Percentiles rank a stretch among this genome's conserved stretches.
Conservation (phyloP, 495 filamentous ascomycete species). For the Podospora pseudocomata region DNA sequence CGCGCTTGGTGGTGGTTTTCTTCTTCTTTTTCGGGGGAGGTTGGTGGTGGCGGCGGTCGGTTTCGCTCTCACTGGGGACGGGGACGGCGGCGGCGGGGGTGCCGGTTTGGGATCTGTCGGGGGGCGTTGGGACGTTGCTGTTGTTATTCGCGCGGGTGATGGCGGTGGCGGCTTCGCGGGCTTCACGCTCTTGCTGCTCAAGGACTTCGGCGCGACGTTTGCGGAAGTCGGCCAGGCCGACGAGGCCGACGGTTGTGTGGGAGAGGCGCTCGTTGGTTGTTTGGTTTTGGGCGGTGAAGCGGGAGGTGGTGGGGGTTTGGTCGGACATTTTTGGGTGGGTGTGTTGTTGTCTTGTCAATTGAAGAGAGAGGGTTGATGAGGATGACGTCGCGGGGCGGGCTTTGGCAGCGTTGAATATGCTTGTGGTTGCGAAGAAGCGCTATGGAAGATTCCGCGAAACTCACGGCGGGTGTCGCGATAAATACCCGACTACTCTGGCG, state of each 20-base stretch:
- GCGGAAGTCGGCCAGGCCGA: conserved; percentile 89
- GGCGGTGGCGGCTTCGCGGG: conserved; percentile 58
- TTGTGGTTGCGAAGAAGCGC: too few species aligned
- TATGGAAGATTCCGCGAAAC: too few species aligned
- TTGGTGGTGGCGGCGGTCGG: conserved; percentile 45
- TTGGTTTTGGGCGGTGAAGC: conserved; percentile 74
- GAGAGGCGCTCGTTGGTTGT: conserved; percentile 89
- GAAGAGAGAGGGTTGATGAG: not conserved
- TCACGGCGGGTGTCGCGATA: too few species aligned
- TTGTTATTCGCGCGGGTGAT: conserved; percentile 25
- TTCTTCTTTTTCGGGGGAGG: conserved; percentile 33
- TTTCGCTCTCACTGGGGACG: conserved; percentile 30
- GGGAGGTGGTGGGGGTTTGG: conserved; percentile 36
- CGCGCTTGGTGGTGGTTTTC: conserved; percentile 25
- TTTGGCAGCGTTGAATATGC: too few species aligned
- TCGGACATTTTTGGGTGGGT: conserved; percentile 30
- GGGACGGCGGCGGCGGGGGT: conserved; percentile 35
- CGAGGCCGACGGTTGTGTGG: conserved; percentile 88
- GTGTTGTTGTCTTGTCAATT: not conserved
- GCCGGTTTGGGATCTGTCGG: conserved; percentile 37
- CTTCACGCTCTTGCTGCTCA: conserved; percentile 84
- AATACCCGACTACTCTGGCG: too few species aligned
- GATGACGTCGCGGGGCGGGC: not conserved
- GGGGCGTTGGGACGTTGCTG: conserved; percentile 22
- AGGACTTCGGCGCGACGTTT: conserved; percentile 93